Conservation (phyloP, 768 basidiomycete genomes). For the Pleurotus ostreatus region DNA sequence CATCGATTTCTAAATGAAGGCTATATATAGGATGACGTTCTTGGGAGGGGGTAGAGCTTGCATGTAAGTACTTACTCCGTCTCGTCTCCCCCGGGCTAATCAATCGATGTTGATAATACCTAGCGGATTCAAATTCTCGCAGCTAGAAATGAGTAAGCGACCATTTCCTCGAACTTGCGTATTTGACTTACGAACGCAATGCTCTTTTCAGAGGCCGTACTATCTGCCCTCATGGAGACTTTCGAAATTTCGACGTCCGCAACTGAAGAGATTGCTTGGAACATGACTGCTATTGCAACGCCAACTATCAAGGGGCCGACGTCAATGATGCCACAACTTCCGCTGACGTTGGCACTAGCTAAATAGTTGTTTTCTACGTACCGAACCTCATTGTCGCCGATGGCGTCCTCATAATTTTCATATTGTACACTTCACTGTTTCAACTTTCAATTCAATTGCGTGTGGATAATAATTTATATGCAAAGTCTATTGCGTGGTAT, state of each 20-base stretch:
- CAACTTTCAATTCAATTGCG: too few species aligned
- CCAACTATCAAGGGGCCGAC: neutral
- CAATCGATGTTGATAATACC: too few species aligned
- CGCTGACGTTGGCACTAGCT: neutral
- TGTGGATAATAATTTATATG: too few species aligned
- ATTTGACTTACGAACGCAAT: neutral
- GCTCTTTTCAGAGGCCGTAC: constrained; percentile 23
- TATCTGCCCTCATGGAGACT: constrained; percentile 17
- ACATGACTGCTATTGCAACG: neutral
- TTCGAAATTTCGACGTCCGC: neutral
- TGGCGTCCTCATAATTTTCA: too few species aligned
- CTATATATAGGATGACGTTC: constrained; percentile 33
- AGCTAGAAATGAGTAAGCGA: constrained; percentile 38
- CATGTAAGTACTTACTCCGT: constrained; percentile 30
- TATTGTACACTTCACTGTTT: too few species aligned
- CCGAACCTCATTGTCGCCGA: too few species aligned
- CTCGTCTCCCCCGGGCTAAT: neutral
- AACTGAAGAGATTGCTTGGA: neutral
- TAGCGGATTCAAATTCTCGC: constrained; percentile 41
- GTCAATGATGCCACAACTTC: neutral
- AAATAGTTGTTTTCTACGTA: neutral
- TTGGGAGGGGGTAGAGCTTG: constrained; percentile 39
- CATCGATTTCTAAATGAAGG: too few species aligned
- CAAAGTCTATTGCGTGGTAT: too few species aligned
- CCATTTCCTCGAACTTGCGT: neutral